Base-by-base conservation (phyloP, 2,329 filamentous ascomycete genomes). In the Colletotrichum simmondsii region DNA sequence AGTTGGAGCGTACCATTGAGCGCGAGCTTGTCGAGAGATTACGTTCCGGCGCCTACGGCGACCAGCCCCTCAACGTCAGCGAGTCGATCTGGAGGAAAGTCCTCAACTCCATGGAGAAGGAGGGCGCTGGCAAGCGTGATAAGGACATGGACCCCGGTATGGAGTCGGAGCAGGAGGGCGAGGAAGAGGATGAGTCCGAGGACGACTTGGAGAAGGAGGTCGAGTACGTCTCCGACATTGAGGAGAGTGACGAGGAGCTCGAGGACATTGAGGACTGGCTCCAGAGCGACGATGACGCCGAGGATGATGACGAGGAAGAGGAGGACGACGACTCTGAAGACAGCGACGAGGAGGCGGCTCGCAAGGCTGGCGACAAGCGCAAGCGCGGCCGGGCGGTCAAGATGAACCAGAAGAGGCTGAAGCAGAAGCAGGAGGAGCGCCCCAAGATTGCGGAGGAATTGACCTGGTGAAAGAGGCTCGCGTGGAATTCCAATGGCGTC, bases 21-120 rank as follows among this genome's bases (percentile, higher is more conserved):
- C 89, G 97, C 68, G 96, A 98, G 84, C 88, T 99, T 76, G 93
- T 99, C 77, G 95, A 98, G 84, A 89, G 97, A 77, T 85, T 99
- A 82, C 90, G 95, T 76, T 95, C 95, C 80, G 97, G 97, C 58
- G 95, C 95, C 3, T 98, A 99, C 83, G 97, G 97, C 67, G 95
- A 98, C 78, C 91, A 94, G 81, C 97, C 97, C 54, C 87, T 99
- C 76, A 99, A 99, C 81, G 95, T 98, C 64, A 97, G 97, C 82
- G 95, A 98, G 82, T 89, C 90, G 16, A 95, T 99, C 74, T 99
- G 97, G 97, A 97, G 97, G 89, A 97, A 95, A 89, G 97, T 99
- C 8, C 91, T 99, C 77, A 92, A 92, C 74, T 95, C 95, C 4
- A 88, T 99, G 83, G 97, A 99, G 88, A 90, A 93, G 77, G 93